phyloP scores from a whole-genome alignment of 2,329 filamentous ascomycete genomes.

The Fusarium bulbicola region DNA sequence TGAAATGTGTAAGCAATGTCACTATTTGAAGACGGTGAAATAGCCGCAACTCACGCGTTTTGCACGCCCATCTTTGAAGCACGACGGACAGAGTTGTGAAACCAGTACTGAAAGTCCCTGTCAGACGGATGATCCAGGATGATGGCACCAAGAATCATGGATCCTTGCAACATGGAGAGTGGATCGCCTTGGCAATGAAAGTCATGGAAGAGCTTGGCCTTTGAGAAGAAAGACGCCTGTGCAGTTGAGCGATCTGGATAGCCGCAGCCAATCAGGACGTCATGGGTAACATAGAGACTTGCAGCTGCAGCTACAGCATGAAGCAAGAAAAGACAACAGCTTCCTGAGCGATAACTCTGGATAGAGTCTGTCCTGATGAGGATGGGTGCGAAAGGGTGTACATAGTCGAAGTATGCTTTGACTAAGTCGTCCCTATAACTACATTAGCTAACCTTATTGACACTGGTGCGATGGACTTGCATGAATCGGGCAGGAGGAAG shows the following conservation, averaged over 20 bases:
- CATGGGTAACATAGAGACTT: not conserved
- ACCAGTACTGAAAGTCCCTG: constrained; percentile 33
- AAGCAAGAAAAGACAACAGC: constrained; percentile 21
- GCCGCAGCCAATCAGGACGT: constrained; percentile 16
- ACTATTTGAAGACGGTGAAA: rapidly evolving
- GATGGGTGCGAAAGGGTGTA: constrained; percentile 20
- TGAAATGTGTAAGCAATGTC: not conserved
- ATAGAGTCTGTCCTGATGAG: constrained; percentile 17
- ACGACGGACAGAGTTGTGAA: constrained; percentile 26
- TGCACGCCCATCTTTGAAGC: constrained; percentile 5
- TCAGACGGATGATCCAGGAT: constrained; percentile 25
- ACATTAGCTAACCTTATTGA: rapidly evolving
- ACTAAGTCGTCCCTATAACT: constrained; percentile 3
- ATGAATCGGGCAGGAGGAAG: constrained; percentile 9
- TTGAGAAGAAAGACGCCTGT: constrained; percentile 21
- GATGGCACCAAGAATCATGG: constrained; percentile 8
- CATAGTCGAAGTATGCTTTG: constrained; percentile 23
- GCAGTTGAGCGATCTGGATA: constrained; percentile 12
- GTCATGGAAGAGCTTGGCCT: constrained; percentile 32
- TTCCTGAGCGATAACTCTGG: not conserved
- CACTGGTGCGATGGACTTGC: not conserved
- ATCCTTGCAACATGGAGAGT: constrained; percentile 18
- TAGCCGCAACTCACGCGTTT: not conserved
- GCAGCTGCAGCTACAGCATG: constrained; percentile 1
- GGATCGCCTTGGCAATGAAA: constrained; percentile 19